These are phyloP conservation scores for Meyerozyma elateridarum DNA, from an alignment of 1,139 yeast genomes.

Conservation along the genomic window DNA sequence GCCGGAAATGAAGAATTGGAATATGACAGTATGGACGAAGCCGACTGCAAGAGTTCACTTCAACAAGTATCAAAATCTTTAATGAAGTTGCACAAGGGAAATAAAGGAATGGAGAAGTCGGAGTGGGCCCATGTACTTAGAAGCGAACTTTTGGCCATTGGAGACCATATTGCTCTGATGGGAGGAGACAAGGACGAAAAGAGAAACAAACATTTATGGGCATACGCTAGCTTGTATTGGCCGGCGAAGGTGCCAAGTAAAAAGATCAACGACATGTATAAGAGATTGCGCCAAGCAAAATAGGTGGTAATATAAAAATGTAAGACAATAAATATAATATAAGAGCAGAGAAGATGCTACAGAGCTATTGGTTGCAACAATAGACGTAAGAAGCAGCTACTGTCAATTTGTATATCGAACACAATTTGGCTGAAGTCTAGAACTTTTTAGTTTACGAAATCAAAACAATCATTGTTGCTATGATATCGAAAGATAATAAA, in stretches of 20 bases:
- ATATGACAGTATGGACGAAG: conserved; percentile 81
- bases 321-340: too few relatives aligned
- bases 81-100: conserved; percentile 71
- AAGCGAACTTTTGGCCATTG: conserved; percentile 72
- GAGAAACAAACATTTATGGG: conserved; percentile 75
- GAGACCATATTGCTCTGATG: conserved; percentile 74
- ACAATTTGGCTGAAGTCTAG: too few relatives aligned
- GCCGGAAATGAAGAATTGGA: conserved; percentile 46
- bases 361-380: too few relatives aligned
- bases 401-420: too few relatives aligned
- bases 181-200: conserved; percentile 34
- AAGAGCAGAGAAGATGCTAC: too few relatives aligned
- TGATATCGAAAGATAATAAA: too few relatives aligned
- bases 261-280: conserved; percentile 82
- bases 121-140: conserved; percentile 81
- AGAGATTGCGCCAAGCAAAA: conserved; percentile 46
- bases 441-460: too few relatives aligned
- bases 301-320: too few relatives aligned
- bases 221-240: conserved; percentile 88
- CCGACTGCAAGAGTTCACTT: conserved; percentile 57
- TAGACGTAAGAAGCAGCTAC: too few relatives aligned
- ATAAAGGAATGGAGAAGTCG: conserved; percentile 73
- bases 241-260: conserved; percentile 84
- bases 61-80: conserved; percentile 74
- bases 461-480: too few relatives aligned